Conservation (phyloP, 371 early-diverging fungal species). For the Mortierella sp. region DNA sequence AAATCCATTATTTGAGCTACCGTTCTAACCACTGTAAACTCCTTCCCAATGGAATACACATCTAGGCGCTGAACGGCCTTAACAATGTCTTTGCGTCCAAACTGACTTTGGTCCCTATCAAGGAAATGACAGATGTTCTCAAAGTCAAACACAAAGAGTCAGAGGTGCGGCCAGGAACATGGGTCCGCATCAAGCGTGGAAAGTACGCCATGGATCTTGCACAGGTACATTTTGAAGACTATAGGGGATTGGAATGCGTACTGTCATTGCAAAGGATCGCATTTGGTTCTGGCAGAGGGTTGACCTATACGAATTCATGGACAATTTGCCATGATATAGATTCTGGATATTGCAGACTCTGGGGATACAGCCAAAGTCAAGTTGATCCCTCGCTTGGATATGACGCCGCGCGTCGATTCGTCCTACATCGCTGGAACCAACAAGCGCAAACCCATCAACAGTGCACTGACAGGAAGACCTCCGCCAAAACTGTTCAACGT, state of each 20-base stretch:
- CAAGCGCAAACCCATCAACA: constrained; percentile 60
- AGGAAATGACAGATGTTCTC: constrained; percentile 96
- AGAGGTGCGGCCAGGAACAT: constrained; percentile 82
- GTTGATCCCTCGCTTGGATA: constrained; percentile 90
- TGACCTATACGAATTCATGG: neutral
- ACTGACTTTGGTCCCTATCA: constrained; percentile 90
- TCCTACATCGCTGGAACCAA: constrained; percentile 59
- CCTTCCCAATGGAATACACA: constrained; percentile 6
- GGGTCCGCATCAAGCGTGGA: constrained; percentile 96
- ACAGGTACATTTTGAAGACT: constrained; percentile 72
- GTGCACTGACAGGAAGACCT: constrained; percentile 58
- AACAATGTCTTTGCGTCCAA: constrained; percentile 79
- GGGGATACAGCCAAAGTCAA: constrained; percentile 85
- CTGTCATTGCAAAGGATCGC: too few species aligned
- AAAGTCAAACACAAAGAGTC: constrained; percentile 76
- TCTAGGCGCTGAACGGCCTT: constrained; percentile 74
- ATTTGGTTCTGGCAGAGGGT: too few species aligned
- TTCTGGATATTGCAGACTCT: constrained; percentile 82
- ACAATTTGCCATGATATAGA: constrained; percentile 28
- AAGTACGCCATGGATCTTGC: constrained; percentile 97
- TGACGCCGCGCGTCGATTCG: constrained; percentile 52
- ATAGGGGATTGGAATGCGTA: too few species aligned
- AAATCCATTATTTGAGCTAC: neutral
- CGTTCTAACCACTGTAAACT: neutral
- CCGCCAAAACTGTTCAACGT: constrained; percentile 84